These are phyloP conservation scores for Candolleomyces aberdarensis DNA, from an alignment of 768 basidiomycete genomes.

Conservation along the genomic window DNA sequence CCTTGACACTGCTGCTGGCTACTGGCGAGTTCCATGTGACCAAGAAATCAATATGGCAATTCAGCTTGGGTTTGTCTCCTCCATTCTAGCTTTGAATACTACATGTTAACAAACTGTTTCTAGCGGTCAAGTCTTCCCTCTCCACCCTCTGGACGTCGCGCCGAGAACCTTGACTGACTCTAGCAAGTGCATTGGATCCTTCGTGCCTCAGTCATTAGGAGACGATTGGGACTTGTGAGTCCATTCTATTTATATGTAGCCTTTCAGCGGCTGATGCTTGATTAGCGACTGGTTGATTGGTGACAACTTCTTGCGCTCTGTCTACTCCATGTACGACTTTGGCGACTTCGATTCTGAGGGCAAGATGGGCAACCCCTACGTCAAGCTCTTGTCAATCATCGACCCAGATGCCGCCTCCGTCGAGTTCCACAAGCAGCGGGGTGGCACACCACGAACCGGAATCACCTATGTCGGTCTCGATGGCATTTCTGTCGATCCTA, in stretches of 20 bases:
- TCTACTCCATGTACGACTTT: constrained; percentile 83
- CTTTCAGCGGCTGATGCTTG: constrained; percentile 4
- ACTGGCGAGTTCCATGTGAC: constrained; percentile 75
- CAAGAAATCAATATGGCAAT: constrained; percentile 76
- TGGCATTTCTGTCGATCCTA: constrained; percentile 35
- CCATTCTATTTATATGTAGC: neutral
- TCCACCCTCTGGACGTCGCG: constrained; percentile 78
- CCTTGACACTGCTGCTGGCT: constrained; percentile 47
- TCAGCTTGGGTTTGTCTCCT: constrained; percentile 61
- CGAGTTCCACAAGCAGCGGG: constrained; percentile 68
- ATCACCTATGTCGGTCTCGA: constrained; percentile 64
- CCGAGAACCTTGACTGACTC: constrained; percentile 43
- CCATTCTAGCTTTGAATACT: constrained; percentile 1
- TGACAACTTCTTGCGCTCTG: constrained; percentile 77
- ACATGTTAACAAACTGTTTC: constrained; percentile 7
- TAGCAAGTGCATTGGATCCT: constrained; percentile 66
- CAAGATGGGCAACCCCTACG: constrained; percentile 71
- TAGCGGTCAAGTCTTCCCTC: constrained; percentile 70
- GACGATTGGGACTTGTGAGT: constrained; percentile 69
- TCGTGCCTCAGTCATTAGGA: constrained; percentile 60
- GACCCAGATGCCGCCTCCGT: constrained; percentile 66
- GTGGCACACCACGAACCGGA: constrained; percentile 59
- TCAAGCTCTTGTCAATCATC: constrained; percentile 68
- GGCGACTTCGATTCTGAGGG: constrained; percentile 69
- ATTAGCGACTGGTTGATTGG: constrained; percentile 79